Conservation (phyloP, 495 filamentous ascomycete species). For the Penicillium taxi region DNA sequence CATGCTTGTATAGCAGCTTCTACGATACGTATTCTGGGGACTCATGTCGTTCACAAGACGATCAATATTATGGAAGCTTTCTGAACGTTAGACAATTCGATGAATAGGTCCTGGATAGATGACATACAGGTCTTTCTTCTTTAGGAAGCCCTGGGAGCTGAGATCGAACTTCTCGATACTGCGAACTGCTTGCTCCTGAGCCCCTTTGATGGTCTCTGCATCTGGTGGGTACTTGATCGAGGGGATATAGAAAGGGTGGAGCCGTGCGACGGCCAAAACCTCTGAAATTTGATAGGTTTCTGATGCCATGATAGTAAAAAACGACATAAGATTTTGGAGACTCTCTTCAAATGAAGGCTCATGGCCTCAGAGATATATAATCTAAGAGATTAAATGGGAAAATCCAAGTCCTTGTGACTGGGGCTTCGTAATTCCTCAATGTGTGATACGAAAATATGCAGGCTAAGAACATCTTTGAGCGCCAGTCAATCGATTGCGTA, state of each 20-base stretch:
- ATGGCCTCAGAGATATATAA: too few species aligned
- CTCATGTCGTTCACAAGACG: slow-evolving; percentile 15
- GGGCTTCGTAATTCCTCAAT: too few species aligned
- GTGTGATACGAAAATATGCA: too few species aligned
- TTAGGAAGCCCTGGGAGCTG: not conserved
- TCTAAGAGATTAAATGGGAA: too few species aligned
- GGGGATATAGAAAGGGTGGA: slow-evolving; percentile 25
- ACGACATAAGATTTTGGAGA: too few species aligned
- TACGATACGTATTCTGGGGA: slow-evolving; percentile 19
- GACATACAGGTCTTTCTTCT: not conserved
- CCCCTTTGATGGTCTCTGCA: not conserved
- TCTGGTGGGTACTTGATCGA: slow-evolving; percentile 12
- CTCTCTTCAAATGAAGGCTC: too few species aligned
- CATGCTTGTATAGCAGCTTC: slow-evolving; percentile 18
- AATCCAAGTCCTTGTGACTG: too few species aligned
- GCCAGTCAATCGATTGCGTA: too few species aligned
- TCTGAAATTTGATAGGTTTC: slow-evolving; percentile 6
- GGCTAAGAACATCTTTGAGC: too few species aligned
- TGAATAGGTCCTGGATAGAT: not conserved
- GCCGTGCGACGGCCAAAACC: slow-evolving; percentile 19
- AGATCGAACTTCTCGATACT: not conserved
- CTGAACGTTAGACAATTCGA: not conserved
- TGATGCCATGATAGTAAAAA: too few species aligned
- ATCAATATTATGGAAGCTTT: slow-evolving; percentile 18
- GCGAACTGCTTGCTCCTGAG: not conserved